Evolutionary conservation across 192 early-diverging fungal species (phyloP).

Genomic region (Coemansia sp.): DNA sequence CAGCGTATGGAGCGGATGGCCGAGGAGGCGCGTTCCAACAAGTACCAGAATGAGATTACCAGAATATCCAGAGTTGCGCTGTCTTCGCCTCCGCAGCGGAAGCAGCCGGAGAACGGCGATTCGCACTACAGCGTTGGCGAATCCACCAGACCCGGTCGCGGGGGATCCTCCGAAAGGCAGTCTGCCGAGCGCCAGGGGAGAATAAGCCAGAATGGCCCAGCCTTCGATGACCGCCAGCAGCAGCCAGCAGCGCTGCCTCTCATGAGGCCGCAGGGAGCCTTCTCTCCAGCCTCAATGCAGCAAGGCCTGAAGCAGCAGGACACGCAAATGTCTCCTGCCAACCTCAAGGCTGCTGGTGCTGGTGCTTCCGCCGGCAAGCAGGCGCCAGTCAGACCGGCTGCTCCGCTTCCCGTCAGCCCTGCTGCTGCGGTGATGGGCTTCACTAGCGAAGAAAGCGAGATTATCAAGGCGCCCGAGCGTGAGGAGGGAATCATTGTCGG

Average conservation of each 20-base stretch:
- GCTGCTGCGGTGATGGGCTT: background rate
- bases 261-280: too few species aligned
- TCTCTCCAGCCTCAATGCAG: background rate
- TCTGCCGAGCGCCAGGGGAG: background rate
- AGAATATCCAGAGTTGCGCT: constrained; percentile 10
- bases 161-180: background rate
- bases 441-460: background rate
- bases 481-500: background rate
- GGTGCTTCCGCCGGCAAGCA: constrained; percentile 22
- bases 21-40: constrained; percentile 20
- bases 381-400: constrained; percentile 24
- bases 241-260: constrained; percentile 8
- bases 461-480: background rate
- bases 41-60: constrained; percentile 30
- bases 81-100: constrained; percentile 9
- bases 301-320: constrained; percentile 2
- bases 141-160: background rate
- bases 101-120: constrained; percentile 2
- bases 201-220: background rate
- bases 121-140: constrained; percentile 2
- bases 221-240: constrained; percentile 6
- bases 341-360: constrained; percentile 4
- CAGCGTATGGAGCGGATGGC: constrained; percentile 27
- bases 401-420: background rate
- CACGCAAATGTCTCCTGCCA: background rate